Percentiles rank a stretch among this genome's conserved stretches.
Conservation (phyloP, 2,329 filamentous ascomycete genomes). For the Colletotrichum lindemuthianum region DNA sequence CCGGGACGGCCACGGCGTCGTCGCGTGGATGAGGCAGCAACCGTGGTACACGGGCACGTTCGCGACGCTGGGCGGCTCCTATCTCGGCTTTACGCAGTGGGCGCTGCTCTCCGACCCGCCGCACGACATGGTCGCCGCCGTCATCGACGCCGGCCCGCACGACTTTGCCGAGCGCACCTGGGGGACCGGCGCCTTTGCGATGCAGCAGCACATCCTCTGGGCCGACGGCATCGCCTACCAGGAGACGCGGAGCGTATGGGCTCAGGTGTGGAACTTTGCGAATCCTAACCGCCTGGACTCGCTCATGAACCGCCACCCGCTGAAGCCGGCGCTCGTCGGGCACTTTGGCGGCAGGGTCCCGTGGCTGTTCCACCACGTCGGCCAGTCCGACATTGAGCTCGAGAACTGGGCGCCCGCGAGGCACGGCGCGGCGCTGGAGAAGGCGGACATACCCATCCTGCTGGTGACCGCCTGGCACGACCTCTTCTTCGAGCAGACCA, state of each 20-base stretch:
- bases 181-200: conserved; percentile 32
- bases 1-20: conserved; percentile 35
- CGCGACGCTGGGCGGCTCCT: conserved; percentile 37
- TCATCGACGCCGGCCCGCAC: conserved; percentile 26
- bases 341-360: conserved; percentile 28
- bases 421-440: conserved; percentile 32
- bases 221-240: conserved; percentile 23
- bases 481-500: conserved; percentile 30
- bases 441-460: conserved; percentile 35
- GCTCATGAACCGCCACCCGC: conserved; percentile 20
- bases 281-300: neutral
- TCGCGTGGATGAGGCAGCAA: conserved; percentile 39
- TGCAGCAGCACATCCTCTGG: conserved; percentile 29
- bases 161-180: conserved; percentile 33
- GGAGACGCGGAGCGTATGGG: conserved; percentile 1
- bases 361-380: conserved; percentile 25
- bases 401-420: conserved; percentile 22
- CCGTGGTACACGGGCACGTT: conserved; percentile 39
- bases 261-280: neutral
- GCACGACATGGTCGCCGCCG: conserved; percentile 34
- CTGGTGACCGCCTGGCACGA: conserved; percentile 38
- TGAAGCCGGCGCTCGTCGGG: conserved; percentile 21
- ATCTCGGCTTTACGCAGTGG: conserved; percentile 39
- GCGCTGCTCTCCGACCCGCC: conserved; percentile 37
- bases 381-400: conserved; percentile 24